These are phyloP conservation scores for Colletotrichum salicis DNA, from an alignment of 2,329 filamentous ascomycete species.

Conservation along the genomic window DNA sequence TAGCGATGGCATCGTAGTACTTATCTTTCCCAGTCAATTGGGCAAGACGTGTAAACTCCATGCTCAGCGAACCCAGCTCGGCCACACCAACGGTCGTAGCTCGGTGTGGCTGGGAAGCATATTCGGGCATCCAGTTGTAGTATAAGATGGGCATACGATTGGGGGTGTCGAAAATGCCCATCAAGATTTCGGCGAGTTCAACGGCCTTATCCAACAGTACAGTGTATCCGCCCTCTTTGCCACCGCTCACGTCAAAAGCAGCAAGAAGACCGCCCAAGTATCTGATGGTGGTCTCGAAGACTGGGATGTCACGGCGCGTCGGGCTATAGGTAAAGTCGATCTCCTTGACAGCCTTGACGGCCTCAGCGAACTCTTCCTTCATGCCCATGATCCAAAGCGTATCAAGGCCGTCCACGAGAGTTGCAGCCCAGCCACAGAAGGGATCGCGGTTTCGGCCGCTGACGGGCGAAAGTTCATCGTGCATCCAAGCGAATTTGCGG, in stretches of 20 bases:
- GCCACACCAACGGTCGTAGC: constrained; percentile 69
- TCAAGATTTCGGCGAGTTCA: constrained; percentile 82
- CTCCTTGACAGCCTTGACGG: constrained; percentile 72
- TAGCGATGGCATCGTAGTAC: constrained; percentile 90
- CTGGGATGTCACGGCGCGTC: constrained; percentile 75
- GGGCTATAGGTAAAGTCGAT: constrained; percentile 86
- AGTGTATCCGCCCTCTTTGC: constrained; percentile 64
- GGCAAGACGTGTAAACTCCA: constrained; percentile 91
- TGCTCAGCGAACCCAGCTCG: constrained; percentile 82
- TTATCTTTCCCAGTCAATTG: constrained; percentile 84
- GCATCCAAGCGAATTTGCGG: constrained; percentile 80
- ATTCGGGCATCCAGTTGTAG: constrained; percentile 79
- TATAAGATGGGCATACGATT: constrained; percentile 91
- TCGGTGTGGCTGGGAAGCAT: constrained; percentile 70
- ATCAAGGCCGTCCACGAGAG: constrained; percentile 83
- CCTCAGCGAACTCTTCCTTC: constrained; percentile 82
- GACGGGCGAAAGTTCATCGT: constrained; percentile 86
- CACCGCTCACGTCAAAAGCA: constrained; percentile 86
- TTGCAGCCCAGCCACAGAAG: constrained; percentile 93
- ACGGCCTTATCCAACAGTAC: constrained; percentile 81
- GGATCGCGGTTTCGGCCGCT: constrained; percentile 76
- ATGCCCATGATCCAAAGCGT: constrained; percentile 89
- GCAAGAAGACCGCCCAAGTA: constrained; percentile 88
- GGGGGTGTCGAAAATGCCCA: constrained; percentile 88
- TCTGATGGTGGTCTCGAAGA: constrained; percentile 92